A percentile compares a stretch with the other conserved stretches of the same genome.
phyloP scores from a whole-genome alignment of 768 basidiomycete genomes.

The Leccinum subgranulosum region DNA sequence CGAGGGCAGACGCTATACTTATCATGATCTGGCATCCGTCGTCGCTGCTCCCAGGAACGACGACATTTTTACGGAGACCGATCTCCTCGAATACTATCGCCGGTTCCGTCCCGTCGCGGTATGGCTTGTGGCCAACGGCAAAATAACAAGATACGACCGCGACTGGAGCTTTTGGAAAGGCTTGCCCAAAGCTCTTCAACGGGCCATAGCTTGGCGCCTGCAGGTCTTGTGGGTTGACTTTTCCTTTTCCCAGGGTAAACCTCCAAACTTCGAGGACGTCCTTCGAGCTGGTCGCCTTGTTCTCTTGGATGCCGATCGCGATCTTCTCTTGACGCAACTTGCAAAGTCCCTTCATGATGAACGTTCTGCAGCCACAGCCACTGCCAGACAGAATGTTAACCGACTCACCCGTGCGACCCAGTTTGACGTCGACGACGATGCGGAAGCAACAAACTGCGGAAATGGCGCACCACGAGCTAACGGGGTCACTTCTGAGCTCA shows the following conservation, averaged over 20 bases:
- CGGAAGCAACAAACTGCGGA: background rate
- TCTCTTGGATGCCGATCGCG: background rate
- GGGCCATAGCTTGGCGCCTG: background rate
- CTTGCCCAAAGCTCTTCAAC: background rate
- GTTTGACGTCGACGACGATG: background rate
- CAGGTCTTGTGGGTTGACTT: background rate
- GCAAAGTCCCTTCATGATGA: background rate
- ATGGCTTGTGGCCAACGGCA: background rate
- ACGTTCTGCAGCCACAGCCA: background rate
- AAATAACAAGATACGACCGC: background rate
- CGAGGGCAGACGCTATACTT: background rate
- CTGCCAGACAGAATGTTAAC: background rate
- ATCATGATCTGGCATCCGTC: background rate
- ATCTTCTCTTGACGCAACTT: background rate
- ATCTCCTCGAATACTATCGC: background rate
- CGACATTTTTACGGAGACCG: background rate
- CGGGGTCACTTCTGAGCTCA: background rate
- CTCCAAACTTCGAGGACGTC: background rate
- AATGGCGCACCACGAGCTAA: background rate
- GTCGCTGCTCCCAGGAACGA: background rate
- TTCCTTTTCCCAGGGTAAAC: background rate
- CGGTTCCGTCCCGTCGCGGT: background rate
- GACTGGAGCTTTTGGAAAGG: background rate
- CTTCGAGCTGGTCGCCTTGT: background rate
- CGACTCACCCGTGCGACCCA: background rate